These are phyloP conservation scores for Fragilariopsis cylindrus DNA, from an alignment of 108 stramenopile genomes.

Conservation along the genomic window DNA sequence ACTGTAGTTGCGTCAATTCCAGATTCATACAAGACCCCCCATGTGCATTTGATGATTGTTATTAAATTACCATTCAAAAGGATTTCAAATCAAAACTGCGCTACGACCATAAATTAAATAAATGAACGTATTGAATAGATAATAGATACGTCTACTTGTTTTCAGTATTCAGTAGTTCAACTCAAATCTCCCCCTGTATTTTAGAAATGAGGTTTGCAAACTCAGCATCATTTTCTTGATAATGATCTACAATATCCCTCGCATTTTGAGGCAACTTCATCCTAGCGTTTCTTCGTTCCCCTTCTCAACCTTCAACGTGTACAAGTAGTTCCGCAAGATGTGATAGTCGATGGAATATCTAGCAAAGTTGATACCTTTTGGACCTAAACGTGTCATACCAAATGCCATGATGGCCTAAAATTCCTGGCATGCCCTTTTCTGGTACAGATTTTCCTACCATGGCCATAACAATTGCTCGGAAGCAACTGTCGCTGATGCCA, in stretches of 20 bases:
- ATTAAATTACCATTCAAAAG: no score
- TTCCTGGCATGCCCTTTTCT: conserved; percentile 65
- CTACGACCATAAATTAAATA: no score
- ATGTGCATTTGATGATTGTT: no score
- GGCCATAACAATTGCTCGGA: conserved; percentile 59
- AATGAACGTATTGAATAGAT: no score
- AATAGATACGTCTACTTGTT: no score
- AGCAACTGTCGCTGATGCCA: conserved; percentile 61
- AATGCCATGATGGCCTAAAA: conserved; percentile 70
- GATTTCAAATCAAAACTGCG: no score
- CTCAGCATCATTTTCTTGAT: conserved; percentile 47
- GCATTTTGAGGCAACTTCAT: conserved; percentile 54
- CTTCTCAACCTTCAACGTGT: conserved; percentile 47
- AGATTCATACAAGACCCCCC: no score
- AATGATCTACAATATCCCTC: conserved; percentile 54
- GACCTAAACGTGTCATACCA: conserved; percentile 53
- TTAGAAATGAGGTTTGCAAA: conserved; percentile 4
- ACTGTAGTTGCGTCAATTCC: no score
- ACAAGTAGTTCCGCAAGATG: conserved; percentile 76
- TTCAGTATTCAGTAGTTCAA: no score
- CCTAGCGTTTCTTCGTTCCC: conserved; percentile 48
- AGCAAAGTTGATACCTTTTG: conserved; percentile 80
- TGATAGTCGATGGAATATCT: conserved; percentile 83
- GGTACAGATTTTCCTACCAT: conserved; percentile 56
- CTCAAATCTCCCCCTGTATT: not conserved